A percentile compares a stretch with the other conserved stretches of the same genome.
Evolutionary conservation across 495 filamentous ascomycete genomes (phyloP).

Genomic region (Chaetomium fimeti): DNA sequence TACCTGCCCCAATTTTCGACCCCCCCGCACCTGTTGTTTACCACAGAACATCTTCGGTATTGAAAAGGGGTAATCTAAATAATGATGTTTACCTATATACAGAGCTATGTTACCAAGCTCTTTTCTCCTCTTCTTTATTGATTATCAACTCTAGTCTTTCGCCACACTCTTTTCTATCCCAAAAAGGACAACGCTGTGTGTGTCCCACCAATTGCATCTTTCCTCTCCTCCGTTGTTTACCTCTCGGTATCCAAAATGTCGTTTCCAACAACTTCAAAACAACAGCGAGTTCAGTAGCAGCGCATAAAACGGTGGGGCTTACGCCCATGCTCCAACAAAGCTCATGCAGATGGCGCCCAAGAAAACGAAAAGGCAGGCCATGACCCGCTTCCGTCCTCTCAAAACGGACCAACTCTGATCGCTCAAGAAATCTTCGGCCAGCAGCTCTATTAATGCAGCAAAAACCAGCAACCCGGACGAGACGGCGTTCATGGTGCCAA

Average conservation of each 20-base stretch:
- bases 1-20: no score
- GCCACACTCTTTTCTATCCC: no score
- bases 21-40: no score
- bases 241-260: background rate
- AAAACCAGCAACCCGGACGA: constrained; percentile 81
- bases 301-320: background rate
- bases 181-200: no score
- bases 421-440: constrained; percentile 89
- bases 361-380: constrained; percentile 75
- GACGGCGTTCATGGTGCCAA: constrained; percentile 89
- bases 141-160: no score
- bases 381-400: constrained; percentile 64
- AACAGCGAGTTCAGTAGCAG: background rate
- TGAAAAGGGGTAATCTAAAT: no score
- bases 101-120: no score
- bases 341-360: constrained; percentile 80
- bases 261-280: background rate
- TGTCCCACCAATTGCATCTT: background rate
- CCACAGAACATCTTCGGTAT: no score
- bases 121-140: no score
- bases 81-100: no score
- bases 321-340: constrained; percentile 87
- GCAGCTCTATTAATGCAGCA: constrained; percentile 82
- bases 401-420: constrained; percentile 78
- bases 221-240: background rate